Percentiles rank a stretch among this genome's conserved stretches.
Evolutionary conservation across 75 land plant genomes (phyloP).

Genomic region (Cryptomeria japonica): DNA sequence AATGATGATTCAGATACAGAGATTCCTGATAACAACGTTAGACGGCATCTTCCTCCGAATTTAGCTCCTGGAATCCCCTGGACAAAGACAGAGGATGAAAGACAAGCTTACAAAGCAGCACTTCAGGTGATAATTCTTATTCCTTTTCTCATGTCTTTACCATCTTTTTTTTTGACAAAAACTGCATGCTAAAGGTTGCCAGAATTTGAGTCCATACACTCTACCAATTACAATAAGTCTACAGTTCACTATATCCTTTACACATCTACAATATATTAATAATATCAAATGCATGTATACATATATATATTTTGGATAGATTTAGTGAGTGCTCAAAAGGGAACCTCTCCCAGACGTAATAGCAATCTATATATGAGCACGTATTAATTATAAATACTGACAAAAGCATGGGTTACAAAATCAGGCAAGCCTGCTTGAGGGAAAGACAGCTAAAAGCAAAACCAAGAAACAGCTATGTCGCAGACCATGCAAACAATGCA

Average conservation of each 20-base stretch:
- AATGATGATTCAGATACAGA: constrained; percentile 11
- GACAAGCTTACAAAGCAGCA: not conserved
- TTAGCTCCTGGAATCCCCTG: not conserved
- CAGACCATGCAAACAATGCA: no score
- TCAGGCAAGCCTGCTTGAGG: no score
- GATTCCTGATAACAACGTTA: not conserved
- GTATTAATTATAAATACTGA: no score
- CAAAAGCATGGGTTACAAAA: no score
- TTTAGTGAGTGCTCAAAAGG: no score
- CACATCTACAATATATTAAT: no score
- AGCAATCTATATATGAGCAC: no score
- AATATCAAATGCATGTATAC: no score
- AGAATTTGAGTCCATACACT: not conserved
- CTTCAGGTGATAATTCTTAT: constrained; percentile 4
- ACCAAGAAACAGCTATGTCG: no score
- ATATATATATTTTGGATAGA: no score
- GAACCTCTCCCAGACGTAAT: no score
- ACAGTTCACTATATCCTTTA: not conserved
- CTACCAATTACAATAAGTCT: not conserved
- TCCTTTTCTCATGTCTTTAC: not conserved
- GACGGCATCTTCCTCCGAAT: not conserved
- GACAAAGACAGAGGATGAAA: constrained; percentile 10
- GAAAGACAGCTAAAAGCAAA: no score
- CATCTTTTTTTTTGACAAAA: not conserved
- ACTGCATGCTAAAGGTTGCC: not conserved